A percentile compares a stretch with the other conserved stretches of the same genome.
phyloP scores from a whole-genome alignment of 2,329 filamentous ascomycete genomes.

The Colletotrichum gloeosporioides region DNA sequence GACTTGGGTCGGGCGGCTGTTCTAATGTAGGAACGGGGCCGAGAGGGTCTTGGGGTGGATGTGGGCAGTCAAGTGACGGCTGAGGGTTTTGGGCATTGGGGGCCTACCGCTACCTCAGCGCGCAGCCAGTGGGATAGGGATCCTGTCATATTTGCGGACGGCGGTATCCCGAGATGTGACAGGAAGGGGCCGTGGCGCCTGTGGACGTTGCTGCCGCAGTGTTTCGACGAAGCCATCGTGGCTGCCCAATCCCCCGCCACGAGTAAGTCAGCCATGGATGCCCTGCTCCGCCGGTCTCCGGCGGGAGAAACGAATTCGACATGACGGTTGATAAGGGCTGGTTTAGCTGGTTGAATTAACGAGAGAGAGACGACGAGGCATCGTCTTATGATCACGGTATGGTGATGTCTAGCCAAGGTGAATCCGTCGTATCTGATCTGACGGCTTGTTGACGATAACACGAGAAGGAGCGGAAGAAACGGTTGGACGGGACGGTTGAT shows the following conservation, averaged over 20 bases:
- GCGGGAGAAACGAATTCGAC: neutral
- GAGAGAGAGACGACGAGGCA: neutral
- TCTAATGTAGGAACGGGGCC: constrained; percentile 21
- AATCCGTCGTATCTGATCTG: neutral
- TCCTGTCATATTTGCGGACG: constrained; percentile 8
- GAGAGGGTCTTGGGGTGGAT: constrained; percentile 3
- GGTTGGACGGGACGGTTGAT: neutral
- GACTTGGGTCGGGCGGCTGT: constrained; percentile 4
- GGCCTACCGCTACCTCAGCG: neutral
- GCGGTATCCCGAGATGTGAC: constrained; percentile 17
- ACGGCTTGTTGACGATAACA: neutral
- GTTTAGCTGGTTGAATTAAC: neutral
- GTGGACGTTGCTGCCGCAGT: neutral
- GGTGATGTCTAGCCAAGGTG: neutral
- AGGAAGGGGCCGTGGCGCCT: neutral
- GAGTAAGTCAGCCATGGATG: neutral
- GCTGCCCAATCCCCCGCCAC: constrained; percentile 1
- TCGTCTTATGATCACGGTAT: neutral
- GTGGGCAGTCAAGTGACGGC: neutral
- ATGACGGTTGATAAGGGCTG: neutral
- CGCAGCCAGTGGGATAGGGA: neutral
- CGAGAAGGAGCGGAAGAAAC: neutral
- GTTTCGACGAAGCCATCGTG: neutral
- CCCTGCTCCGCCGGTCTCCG: neutral
- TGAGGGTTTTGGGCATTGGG: neutral